Evolutionary conservation across 805 yeast genomes (phyloP).

Genomic region (Zygosaccharomyces bailii): DNA sequence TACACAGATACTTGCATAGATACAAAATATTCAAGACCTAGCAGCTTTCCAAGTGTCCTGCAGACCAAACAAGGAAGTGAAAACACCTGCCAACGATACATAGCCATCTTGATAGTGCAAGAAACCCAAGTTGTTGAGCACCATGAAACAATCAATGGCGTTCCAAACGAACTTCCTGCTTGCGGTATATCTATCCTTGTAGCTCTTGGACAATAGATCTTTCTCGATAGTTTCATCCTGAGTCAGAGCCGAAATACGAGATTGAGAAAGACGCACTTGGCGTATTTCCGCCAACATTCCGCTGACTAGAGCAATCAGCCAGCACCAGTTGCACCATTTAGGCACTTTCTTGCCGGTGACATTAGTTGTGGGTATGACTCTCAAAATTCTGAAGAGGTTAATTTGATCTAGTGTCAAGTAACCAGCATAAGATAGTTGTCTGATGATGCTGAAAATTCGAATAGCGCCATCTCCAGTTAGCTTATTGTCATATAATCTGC

Average conservation of each 20-base stretch:
- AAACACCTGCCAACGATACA: constrained; percentile 78
- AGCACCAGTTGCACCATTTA: constrained; percentile 61
- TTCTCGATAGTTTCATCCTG: constrained; percentile 39
- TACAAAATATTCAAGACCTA: constrained; percentile 12
- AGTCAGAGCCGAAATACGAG: constrained; percentile 34
- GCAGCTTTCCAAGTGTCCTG: constrained; percentile 64
- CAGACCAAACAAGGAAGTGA: constrained; percentile 76
- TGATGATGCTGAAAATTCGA: constrained; percentile 36
- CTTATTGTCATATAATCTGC: constrained; percentile 65
- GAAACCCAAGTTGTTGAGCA: constrained; percentile 60
- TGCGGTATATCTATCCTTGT: constrained; percentile 46
- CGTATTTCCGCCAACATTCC: constrained; percentile 60
- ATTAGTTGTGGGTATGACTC: constrained; percentile 50
- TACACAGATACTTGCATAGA: not conserved
- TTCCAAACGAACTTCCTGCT: constrained; percentile 73
- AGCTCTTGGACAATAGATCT: constrained; percentile 37
- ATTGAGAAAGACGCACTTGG: constrained; percentile 45
- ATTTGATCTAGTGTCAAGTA: constrained; percentile 63
- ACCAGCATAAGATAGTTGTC: constrained; percentile 59
- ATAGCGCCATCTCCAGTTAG: constrained; percentile 51
- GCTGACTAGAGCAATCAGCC: constrained; percentile 69
- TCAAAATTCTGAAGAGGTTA: constrained; percentile 48
- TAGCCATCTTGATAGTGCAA: constrained; percentile 70
- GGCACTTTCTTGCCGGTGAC: constrained; percentile 49
- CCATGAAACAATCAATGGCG: constrained; percentile 68